Evolutionary conservation across 371 early-diverging fungal genomes (phyloP), one percentile per base, ranked within the genome.

Genomic region (Mucor lusitanicus): DNA sequence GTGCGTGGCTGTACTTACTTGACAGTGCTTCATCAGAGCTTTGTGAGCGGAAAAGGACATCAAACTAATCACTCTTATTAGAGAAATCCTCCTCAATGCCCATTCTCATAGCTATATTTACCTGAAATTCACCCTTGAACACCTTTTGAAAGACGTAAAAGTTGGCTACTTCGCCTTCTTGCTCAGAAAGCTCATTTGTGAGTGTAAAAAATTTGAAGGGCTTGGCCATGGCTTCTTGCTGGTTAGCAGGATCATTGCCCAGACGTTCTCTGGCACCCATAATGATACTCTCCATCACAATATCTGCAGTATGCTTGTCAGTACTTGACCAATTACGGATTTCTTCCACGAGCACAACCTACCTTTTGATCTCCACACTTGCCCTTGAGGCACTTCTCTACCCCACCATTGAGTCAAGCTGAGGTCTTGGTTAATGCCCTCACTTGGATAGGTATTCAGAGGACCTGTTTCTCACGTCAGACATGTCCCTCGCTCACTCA

Each of bases 51-150:
- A 85, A 89, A 21, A 80, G 59, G 21, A 89, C 77, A 67, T 89
- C 90, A 76, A 89, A 87, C 87, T 88, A 75, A 30, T 1, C 33
- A 11, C 30, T 12, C 2, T 11, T 57, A 5, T 30, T 1, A 5
- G 23, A 28, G 9, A 28, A 7, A 6, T n/a, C 4, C 6, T 44
- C 6, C 19, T 7, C 17, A 44, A 44, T n/a, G 44, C 3, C 19
- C n/a, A 44, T 6, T n/a, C 30, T n/a, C n/a, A 17, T 6, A 44
- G 17, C 13, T 1, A 37, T 37, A 44, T 37, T 1, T 46, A 88
- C 90, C 84, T 90, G 85, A 40, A 90, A 90, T 53, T 80, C 77
- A 3, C 81, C 83, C 58, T 80, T 66, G 33, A 87, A 84, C 19
- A 85, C 71, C 64, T 87, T 87, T 71, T 90, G 90, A 35, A 89